phyloP scores from a whole-genome alignment of 108 stramenopile species.

The Nannochloropsis salina region DNA sequence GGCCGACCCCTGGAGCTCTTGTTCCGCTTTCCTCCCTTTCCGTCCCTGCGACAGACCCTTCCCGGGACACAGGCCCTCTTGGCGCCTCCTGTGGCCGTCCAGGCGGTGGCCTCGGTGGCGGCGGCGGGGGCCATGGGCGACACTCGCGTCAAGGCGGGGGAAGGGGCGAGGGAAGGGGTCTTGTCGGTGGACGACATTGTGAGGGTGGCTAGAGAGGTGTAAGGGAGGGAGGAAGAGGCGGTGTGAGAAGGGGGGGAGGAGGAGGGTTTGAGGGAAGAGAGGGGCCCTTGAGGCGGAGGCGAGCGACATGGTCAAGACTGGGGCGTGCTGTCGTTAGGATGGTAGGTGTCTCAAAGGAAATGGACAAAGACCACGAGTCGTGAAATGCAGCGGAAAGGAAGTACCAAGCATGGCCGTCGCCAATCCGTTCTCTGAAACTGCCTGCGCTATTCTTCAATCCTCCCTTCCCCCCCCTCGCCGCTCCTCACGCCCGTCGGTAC shows the following conservation, averaged over 20 bases:
- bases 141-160: not conserved
- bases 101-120: conserved; percentile 42
- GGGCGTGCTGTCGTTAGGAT: too few relatives aligned
- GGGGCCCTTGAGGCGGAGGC: not conserved
- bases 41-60: conserved; percentile 21
- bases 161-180: conserved; percentile 25
- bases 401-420: not conserved
- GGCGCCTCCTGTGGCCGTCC: conserved; percentile 47
- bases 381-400: too few relatives aligned
- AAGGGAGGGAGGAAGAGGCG: not conserved
- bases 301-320: not conserved
- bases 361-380: too few relatives aligned
- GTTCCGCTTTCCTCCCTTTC: conserved; percentile 32
- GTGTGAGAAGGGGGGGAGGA: not conserved
- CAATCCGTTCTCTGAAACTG: not conserved
- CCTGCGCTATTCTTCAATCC: not conserved
- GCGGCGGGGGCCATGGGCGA: conserved; percentile 45
- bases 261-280: not conserved
- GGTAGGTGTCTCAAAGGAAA: too few relatives aligned
- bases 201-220: conserved; percentile 27
- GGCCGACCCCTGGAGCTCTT: conserved; percentile 43
- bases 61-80: conserved; percentile 46
- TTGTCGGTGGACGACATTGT: conserved; percentile 37
- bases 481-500: conserved; percentile 26
- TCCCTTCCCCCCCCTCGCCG: not conserved